Evolutionary conservation across 805 yeast species (phyloP).

Genomic region (Lachancea sp.): DNA sequence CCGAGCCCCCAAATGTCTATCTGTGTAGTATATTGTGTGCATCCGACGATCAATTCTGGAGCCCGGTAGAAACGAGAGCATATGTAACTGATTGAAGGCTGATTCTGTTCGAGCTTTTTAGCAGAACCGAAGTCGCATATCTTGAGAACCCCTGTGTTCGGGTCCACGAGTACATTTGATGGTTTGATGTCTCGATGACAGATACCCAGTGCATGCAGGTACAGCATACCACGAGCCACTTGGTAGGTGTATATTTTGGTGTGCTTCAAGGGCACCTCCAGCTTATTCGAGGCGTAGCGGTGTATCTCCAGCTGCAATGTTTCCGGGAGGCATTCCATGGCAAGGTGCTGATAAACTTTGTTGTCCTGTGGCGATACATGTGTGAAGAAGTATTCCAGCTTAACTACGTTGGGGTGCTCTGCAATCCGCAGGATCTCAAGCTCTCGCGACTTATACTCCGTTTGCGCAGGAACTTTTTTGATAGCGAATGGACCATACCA

Average conservation of each 20-base stretch:
- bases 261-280: conserved; percentile 63
- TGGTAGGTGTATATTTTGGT: conserved; percentile 74
- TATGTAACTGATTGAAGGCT: conserved; percentile 89
- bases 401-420: conserved; percentile 73
- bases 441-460: conserved; percentile 79
- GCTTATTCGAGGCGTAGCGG: conserved; percentile 53
- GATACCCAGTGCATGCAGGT: conserved; percentile 71
- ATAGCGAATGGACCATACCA: conserved; percentile 83
- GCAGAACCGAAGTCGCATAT: conserved; percentile 87
- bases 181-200: conserved; percentile 85
- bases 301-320: conserved; percentile 72
- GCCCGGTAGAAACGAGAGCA: conserved; percentile 87
- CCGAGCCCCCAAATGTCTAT: conserved; percentile 98
- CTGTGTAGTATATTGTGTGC: conserved; percentile 77
- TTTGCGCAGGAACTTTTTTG: conserved; percentile 80
- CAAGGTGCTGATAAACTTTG: conserved; percentile 69
- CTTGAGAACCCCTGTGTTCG: conserved; percentile 56
- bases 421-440: conserved; percentile 68
- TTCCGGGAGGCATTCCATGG: conserved; percentile 83
- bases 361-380: conserved; percentile 57
- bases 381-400: conserved; percentile 63
- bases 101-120: conserved; percentile 66
- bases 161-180: conserved; percentile 72
- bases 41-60: conserved; percentile 92
- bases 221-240: conserved; percentile 76